These are phyloP conservation scores for Salix brachista DNA, from an alignment of 345 rosid species.

Conservation along the genomic window DNA sequence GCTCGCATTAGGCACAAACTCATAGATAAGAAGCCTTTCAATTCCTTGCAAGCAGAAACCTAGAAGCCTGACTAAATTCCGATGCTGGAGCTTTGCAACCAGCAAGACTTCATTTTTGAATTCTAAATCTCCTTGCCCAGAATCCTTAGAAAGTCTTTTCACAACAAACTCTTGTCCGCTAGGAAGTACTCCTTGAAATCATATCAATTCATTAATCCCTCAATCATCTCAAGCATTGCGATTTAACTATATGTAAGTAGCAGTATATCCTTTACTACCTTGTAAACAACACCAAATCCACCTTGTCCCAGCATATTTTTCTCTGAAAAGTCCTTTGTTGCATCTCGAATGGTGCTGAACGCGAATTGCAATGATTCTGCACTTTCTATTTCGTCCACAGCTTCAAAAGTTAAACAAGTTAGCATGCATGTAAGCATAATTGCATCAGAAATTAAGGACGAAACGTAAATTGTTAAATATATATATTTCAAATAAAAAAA, in stretches of 20 bases:
- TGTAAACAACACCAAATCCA: too few relatives aligned
- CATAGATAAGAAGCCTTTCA: too few relatives aligned
- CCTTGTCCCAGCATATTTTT: background rate
- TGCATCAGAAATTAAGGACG: too few relatives aligned
- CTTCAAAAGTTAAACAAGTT: background rate
- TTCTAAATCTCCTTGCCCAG: conserved; percentile 11
- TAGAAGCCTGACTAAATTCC: too few relatives aligned
- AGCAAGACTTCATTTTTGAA: conserved; percentile 15
- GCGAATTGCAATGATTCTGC: background rate
- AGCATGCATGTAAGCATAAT: too few relatives aligned
- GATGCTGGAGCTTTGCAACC: conserved; percentile 14
- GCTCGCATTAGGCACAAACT: conserved; percentile 1
- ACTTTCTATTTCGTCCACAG: background rate
- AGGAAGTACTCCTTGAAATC: background rate
- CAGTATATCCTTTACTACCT: background rate
- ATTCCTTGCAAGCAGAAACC: too few relatives aligned
- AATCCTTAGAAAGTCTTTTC: conserved; percentile 8
- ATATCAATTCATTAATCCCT: background rate
- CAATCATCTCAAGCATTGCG: too few relatives aligned
- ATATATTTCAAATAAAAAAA: too few relatives aligned
- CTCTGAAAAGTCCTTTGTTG: conserved; percentile 10
- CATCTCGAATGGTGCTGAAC: background rate
- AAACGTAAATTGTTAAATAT: too few relatives aligned
- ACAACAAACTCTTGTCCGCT: background rate
- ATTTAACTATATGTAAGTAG: too few relatives aligned